Evolutionary conservation across 208 protist species (phyloP).

Genomic region (Wallacemonas rigidus): DNA sequence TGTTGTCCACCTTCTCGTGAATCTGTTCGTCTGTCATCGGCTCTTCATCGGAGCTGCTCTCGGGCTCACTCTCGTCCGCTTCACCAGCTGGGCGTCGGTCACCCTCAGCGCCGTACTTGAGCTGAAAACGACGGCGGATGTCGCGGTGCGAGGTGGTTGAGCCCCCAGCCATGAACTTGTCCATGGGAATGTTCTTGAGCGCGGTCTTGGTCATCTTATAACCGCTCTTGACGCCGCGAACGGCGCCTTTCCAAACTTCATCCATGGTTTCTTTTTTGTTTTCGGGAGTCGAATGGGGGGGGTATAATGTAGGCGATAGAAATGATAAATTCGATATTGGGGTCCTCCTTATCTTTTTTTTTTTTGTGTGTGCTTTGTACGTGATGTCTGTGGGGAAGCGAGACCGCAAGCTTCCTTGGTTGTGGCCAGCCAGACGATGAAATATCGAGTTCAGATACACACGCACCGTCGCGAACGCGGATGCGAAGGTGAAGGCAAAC

Average conservation of each 20-base stretch:
- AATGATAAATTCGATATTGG: not conserved
- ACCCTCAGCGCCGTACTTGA: constrained; percentile 51
- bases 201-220: constrained; percentile 74
- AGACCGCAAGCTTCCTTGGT: too few species aligned
- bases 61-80: constrained; percentile 44
- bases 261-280: constrained; percentile 36
- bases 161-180: constrained; percentile 37
- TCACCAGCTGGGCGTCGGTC: constrained; percentile 26
- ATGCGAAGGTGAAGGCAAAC: too few species aligned
- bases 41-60: constrained; percentile 68
- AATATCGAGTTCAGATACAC: too few species aligned
- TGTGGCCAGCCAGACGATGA: too few species aligned
- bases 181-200: constrained; percentile 55
- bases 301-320: too few species aligned
- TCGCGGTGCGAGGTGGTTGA: constrained; percentile 41
- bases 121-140: constrained; percentile 64
- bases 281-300: too few species aligned
- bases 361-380: too few species aligned
- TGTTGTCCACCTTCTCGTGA: constrained; percentile 78
- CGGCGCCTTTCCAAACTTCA: constrained; percentile 79
- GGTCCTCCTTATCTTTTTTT: constrained; percentile 1
- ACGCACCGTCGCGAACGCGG: too few species aligned
- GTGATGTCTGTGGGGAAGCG: too few species aligned
- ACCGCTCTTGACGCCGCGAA: constrained; percentile 70
- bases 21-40: constrained; percentile 82